Percentiles rank a stretch among this genome's conserved stretches.
phyloP scores from a whole-genome alignment of 495 filamentous ascomycete species.

The Podospora comata region DNA sequence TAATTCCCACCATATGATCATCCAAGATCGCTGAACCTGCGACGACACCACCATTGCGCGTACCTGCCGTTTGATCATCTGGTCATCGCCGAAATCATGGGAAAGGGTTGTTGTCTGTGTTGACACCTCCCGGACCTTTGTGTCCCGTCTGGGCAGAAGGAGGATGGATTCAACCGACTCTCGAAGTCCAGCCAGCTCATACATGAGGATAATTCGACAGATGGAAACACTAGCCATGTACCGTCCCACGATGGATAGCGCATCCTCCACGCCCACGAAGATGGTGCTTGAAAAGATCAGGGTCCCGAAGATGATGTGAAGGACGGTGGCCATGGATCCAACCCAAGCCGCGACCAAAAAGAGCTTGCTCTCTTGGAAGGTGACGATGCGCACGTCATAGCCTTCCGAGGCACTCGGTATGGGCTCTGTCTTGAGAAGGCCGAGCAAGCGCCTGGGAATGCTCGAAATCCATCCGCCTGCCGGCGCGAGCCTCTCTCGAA shows the following conservation, averaged over 20 bases:
- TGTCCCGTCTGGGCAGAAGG: too few relatives aligned
- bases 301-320: not conserved
- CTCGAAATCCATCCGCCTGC: not conserved
- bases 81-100: too few relatives aligned
- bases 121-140: too few relatives aligned
- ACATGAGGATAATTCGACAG: not conserved
- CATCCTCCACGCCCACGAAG: not conserved
- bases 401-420: not conserved
- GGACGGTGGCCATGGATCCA: not conserved
- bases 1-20: not conserved
- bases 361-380: not conserved
- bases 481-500: too few relatives aligned
- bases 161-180: not conserved
- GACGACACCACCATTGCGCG: not conserved
- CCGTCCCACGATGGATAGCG: not conserved
- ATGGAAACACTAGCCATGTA: not conserved
- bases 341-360: not conserved
- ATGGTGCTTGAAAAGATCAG: not conserved
- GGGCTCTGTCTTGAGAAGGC: not conserved
- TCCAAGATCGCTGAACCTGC: not conserved
- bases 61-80: too few relatives aligned
- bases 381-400: not conserved
- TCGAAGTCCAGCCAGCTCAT: not conserved
- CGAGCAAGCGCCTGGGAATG: not conserved
- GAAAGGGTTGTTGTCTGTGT: too few relatives aligned